phyloP scores from a whole-genome alignment of 1,284 basidiomycete species.

The Pseudozyma thailandica region DNA sequence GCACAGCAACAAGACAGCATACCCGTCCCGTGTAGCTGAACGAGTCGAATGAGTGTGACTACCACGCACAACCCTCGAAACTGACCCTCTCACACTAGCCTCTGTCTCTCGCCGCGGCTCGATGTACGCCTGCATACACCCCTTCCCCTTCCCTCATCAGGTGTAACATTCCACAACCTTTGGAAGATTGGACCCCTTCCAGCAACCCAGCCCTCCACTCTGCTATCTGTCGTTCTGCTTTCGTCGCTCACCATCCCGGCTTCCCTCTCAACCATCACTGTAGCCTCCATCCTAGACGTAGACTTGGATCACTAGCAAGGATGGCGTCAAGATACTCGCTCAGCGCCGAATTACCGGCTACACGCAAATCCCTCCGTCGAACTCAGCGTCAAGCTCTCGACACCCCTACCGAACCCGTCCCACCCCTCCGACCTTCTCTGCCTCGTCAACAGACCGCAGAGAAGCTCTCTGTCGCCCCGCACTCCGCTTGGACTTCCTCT shows the following conservation, averaged over 20 bases:
- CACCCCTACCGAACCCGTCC: background rate
- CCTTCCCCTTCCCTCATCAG: no score
- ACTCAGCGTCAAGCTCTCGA: background rate
- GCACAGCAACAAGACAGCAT: no score
- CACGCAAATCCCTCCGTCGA: slow-evolving; percentile 42
- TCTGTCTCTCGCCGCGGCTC: no score
- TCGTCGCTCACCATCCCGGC: background rate
- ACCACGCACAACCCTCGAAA: no score
- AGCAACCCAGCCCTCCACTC: no score
- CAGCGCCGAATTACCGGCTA: slow-evolving; percentile 37
- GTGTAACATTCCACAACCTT: no score
- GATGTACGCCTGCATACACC: no score
- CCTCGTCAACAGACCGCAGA: slow-evolving; percentile 3
- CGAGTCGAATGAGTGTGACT: no score
- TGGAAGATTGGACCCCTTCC: no score
- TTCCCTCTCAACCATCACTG: slow-evolving; percentile 7
- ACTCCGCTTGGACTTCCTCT: slow-evolving; percentile 9
- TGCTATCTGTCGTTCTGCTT: no score
- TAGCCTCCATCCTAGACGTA: background rate
- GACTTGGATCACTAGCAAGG: slow-evolving; percentile 1
- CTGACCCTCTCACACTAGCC: no score
- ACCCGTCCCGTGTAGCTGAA: no score
- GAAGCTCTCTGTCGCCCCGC: slow-evolving; percentile 19
- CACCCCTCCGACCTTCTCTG: background rate
- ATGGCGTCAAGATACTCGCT: slow-evolving; percentile 49